phyloP scores from a whole-genome alignment of 495 filamentous ascomycete genomes.

The Penicillium psychrofluorescens region DNA sequence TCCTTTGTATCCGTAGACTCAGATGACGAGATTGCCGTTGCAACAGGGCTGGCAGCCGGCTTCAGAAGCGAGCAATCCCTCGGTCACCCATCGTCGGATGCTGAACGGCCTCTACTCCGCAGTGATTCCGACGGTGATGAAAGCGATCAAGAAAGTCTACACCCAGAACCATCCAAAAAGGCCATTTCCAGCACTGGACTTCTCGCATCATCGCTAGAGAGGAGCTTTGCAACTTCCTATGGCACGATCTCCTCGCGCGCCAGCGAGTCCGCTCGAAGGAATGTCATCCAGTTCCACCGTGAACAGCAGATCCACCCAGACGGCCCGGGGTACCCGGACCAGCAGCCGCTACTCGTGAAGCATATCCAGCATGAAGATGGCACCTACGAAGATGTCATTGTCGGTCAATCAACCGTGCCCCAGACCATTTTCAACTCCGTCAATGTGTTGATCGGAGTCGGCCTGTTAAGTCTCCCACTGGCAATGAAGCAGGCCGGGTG shows the following conservation, averaged over 20 bases:
- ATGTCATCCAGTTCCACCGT: constrained; percentile 63
- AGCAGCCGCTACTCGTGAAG: constrained; percentile 75
- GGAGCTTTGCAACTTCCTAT: constrained; percentile 71
- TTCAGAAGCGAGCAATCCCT: constrained; percentile 26
- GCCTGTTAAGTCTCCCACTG: constrained; percentile 80
- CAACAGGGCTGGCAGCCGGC: constrained; percentile 15
- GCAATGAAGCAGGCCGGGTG: constrained; percentile 88
- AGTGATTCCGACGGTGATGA: constrained; percentile 14
- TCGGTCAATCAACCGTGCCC: constrained; percentile 87
- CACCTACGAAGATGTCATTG: constrained; percentile 68
- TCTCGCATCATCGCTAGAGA: constrained; percentile 51
- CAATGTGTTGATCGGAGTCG: constrained; percentile 90
- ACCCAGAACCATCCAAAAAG: constrained; percentile 12
- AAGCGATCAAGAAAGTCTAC: constrained; percentile 11
- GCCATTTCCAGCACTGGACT: constrained; percentile 13
- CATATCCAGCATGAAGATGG: constrained; percentile 82
- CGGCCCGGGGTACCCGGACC: constrained; percentile 51
- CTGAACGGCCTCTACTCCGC: constrained; percentile 21
- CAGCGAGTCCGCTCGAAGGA: constrained; percentile 60
- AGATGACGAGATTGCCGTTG: constrained; percentile 36
- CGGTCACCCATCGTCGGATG: constrained; percentile 10
- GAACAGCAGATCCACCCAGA: constrained; percentile 55
- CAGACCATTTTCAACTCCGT: constrained; percentile 97
- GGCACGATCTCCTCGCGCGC: constrained; percentile 65
- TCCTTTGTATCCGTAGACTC: constrained; percentile 56